A percentile compares a stretch with the other conserved stretches of the same genome.
These are phyloP conservation scores for Diaporthe australafricana DNA, from an alignment of 2,329 filamentous ascomycete species.

Conservation along the genomic window DNA sequence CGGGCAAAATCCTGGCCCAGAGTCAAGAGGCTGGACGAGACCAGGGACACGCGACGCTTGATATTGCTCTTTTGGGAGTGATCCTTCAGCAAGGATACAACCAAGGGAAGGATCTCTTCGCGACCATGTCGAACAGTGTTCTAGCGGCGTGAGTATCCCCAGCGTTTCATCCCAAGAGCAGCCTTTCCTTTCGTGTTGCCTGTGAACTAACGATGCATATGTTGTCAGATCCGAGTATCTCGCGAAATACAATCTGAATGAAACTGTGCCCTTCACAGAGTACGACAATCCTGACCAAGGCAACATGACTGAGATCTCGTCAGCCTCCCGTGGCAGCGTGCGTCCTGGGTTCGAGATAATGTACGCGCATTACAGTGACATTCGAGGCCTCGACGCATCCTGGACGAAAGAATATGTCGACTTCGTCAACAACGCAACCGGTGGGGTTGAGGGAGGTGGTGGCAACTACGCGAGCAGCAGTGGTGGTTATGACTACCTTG, in stretches of 20 bases:
- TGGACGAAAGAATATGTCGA: slow-evolving; percentile 53
- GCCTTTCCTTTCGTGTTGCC: slow-evolving; percentile 2
- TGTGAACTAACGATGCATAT: neutral
- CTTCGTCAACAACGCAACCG: slow-evolving; percentile 46
- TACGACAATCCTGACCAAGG: slow-evolving; percentile 49
- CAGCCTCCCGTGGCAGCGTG: slow-evolving; percentile 47
- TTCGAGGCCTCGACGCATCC: slow-evolving; percentile 51
- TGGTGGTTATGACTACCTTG: slow-evolving; percentile 55
- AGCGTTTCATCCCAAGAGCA: neutral
- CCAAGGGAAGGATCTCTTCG: slow-evolving; percentile 52
- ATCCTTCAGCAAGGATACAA: slow-evolving; percentile 52
- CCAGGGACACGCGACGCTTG: slow-evolving; percentile 53
- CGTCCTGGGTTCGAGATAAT: slow-evolving; percentile 54
- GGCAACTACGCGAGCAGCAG: slow-evolving; percentile 54
- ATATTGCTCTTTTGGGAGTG: slow-evolving; percentile 48
- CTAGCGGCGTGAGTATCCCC: slow-evolving; percentile 47
- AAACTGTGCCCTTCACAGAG: slow-evolving; percentile 54
- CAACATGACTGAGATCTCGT: slow-evolving; percentile 51
- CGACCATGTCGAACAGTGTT: slow-evolving; percentile 46
- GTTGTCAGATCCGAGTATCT: slow-evolving; percentile 48
- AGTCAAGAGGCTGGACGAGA: slow-evolving; percentile 53
- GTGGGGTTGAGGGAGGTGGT: slow-evolving; percentile 56
- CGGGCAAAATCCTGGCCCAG: slow-evolving; percentile 47
- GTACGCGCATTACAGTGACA: slow-evolving; percentile 51
- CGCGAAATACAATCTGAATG: slow-evolving; percentile 55